phyloP scores from a whole-genome alignment of 2,329 filamentous ascomycete species.

The Tolypocladium tropicale region DNA sequence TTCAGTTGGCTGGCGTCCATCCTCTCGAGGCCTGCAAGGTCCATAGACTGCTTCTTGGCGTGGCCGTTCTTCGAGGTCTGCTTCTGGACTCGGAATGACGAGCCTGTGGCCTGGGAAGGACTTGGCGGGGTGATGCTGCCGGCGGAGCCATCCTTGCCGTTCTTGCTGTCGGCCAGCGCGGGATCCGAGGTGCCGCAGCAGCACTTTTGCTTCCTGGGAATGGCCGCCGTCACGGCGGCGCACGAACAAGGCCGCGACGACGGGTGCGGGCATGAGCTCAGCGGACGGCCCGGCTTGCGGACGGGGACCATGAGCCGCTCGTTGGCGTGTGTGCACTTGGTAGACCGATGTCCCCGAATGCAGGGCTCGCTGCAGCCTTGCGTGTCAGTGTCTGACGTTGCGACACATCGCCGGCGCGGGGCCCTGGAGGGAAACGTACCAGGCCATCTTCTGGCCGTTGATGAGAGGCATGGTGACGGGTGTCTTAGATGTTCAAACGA shows the following conservation, averaged over 20 bases:
- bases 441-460: constrained; percentile 63
- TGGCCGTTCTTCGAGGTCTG: constrained; percentile 21
- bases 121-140: constrained; percentile 17
- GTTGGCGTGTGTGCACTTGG: constrained; percentile 59
- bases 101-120: constrained; percentile 17
- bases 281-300: constrained; percentile 59
- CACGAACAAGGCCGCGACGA: constrained; percentile 51
- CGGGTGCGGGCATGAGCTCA: constrained; percentile 60
- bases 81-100: constrained; percentile 37
- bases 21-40: constrained; percentile 35
- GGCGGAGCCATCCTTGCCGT: constrained; percentile 14
- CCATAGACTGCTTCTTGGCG: constrained; percentile 38
- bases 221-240: constrained; percentile 52
- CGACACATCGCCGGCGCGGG: neutral
- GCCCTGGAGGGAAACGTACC: constrained; percentile 37
- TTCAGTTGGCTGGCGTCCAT: constrained; percentile 45
- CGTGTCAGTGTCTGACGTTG: neutral
- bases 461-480: constrained; percentile 49
- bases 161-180: constrained; percentile 10
- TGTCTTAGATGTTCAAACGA: neutral
- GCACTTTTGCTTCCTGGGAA: constrained; percentile 48
- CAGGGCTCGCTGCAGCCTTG: constrained; percentile 51
- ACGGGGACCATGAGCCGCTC: constrained; percentile 62
- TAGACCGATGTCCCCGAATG: constrained; percentile 66
- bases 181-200: constrained; percentile 31